A percentile compares a stretch with the other conserved stretches of the same genome.
phyloP scores from a whole-genome alignment of 306 rosid genomes.

The Dicorynia guianensis region DNA sequence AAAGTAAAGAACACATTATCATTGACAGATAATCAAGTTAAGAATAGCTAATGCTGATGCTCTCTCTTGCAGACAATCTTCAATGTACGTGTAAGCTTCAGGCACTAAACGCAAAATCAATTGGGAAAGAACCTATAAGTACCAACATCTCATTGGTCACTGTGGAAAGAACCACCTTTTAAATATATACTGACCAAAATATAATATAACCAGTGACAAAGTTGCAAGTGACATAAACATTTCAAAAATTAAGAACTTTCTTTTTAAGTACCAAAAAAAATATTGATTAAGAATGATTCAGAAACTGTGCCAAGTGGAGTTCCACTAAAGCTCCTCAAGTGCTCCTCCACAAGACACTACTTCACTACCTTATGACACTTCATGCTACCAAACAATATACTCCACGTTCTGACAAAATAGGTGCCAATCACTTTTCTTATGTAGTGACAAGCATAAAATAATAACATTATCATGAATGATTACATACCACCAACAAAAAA shows the following conservation, averaged over 20 bases:
- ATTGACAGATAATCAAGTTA: background rate
- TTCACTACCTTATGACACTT: background rate
- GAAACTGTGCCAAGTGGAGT: background rate
- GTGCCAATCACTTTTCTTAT: slow-evolving; percentile 5
- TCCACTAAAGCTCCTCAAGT: background rate
- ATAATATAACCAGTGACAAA: too few species aligned
- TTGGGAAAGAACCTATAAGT: background rate
- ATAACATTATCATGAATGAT: background rate
- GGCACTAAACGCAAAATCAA: background rate
- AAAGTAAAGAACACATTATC: background rate
- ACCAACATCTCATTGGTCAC: background rate
- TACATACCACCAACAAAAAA: background rate
- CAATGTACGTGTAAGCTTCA: background rate
- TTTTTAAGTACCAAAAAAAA: too few species aligned
- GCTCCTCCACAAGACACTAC: too few species aligned
- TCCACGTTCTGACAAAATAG: slow-evolving; percentile 7
- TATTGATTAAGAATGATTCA: too few species aligned
- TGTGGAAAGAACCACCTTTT: too few species aligned
- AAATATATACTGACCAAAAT: too few species aligned
- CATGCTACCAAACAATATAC: background rate
- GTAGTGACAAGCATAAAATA: background rate
- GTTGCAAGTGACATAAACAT: background rate
- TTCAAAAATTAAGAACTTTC: background rate
- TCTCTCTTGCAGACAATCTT: background rate
- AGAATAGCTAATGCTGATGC: background rate